Percentiles rank a stretch among this genome's conserved stretches.
These are phyloP conservation scores for Psilocybe tampanensis DNA, from an alignment of 768 basidiomycete genomes.

Conservation along the genomic window DNA sequence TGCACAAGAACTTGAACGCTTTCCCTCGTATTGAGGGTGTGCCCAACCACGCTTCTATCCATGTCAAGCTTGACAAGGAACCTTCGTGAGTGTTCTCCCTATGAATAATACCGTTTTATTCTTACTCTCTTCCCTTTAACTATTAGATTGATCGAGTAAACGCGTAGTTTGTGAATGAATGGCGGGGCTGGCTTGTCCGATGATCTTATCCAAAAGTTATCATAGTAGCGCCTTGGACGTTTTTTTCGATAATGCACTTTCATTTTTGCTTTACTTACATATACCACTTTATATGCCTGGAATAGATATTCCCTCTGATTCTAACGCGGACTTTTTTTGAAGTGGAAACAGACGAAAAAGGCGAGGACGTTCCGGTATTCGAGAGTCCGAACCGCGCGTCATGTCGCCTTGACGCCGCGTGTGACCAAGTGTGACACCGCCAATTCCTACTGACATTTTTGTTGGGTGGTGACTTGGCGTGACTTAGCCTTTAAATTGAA, in stretches of 20 bases:
- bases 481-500: too few species aligned
- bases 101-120: neutral
- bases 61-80: slow-evolving; percentile 58
- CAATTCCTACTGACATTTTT: too few species aligned
- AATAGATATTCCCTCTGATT: neutral
- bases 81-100: slow-evolving; percentile 42
- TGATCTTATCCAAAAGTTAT: neutral
- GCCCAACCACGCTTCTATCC: slow-evolving; percentile 78
- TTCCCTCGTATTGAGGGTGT: slow-evolving; percentile 91
- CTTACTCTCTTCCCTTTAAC: neutral
- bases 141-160: slow-evolving; percentile 17
- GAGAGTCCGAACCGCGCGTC: too few species aligned
- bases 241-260: too few species aligned
- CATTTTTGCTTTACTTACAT: neutral
- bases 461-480: too few species aligned
- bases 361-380: too few species aligned
- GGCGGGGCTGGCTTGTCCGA: neutral
- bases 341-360: neutral
- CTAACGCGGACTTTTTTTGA: neutral
- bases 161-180: neutral
- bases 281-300: neutral
- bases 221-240: neutral
- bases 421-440: too few species aligned
- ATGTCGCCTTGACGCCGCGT: too few species aligned
- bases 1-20: slow-evolving; percentile 98